Evolutionary conservation across 352 stramenopile species (phyloP).

Genomic region (Pythium vanterpoolii): DNA sequence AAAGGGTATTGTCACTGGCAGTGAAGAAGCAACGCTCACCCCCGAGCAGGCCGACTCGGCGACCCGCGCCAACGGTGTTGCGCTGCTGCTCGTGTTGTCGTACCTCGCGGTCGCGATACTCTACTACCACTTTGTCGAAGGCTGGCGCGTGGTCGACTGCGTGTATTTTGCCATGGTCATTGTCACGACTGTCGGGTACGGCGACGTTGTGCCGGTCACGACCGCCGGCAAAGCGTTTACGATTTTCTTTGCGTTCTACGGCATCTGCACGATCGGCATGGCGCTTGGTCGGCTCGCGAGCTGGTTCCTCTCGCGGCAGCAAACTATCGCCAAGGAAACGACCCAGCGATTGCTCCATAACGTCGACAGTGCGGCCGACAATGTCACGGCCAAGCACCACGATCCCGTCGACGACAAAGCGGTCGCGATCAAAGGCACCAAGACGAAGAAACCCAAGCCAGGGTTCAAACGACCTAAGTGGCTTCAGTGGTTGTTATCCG

Average conservation of each 20-base stretch:
- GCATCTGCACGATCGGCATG: slow-evolving; percentile 64
- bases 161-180: slow-evolving; percentile 92
- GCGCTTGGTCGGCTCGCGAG: slow-evolving; percentile 51
- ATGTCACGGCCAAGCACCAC: neutral
- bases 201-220: slow-evolving; percentile 64
- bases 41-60: neutral
- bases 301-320: slow-evolving; percentile 52
- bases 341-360: slow-evolving; percentile 44
- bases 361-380: slow-evolving; percentile 42
- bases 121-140: slow-evolving; percentile 54
- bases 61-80: slow-evolving; percentile 31
- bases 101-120: slow-evolving; percentile 55
- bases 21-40: neutral
- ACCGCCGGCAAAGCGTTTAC: slow-evolving; percentile 69
- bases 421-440: slow-evolving; percentile 8
- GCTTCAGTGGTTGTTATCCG: slow-evolving; percentile 39
- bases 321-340: slow-evolving; percentile 54
- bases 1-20: slow-evolving; percentile 22
- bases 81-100: slow-evolving; percentile 49
- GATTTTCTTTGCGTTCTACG: slow-evolving; percentile 85
- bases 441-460: neutral
- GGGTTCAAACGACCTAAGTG: slow-evolving; percentile 24
- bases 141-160: slow-evolving; percentile 70
- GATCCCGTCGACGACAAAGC: slow-evolving; percentile 10
- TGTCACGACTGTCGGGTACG: slow-evolving; percentile 90